Evolutionary conservation across 768 basidiomycete species (phyloP).

Genomic region (Rhodotorula kratochvilovae): DNA sequence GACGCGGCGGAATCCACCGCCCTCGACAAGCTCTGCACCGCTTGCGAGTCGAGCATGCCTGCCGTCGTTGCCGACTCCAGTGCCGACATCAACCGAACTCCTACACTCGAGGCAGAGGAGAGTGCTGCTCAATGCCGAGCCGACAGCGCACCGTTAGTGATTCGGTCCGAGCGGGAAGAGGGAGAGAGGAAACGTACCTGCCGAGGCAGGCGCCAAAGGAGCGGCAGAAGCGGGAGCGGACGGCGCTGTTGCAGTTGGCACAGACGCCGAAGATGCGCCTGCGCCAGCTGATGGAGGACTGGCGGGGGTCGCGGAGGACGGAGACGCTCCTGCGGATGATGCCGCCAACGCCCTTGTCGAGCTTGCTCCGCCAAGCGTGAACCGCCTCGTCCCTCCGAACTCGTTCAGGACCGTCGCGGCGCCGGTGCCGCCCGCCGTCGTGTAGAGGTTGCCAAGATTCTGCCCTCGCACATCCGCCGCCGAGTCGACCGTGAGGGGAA

Average conservation of each 20-base stretch:
- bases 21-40: background rate
- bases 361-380: slow-evolving; percentile 15
- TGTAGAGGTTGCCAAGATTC: slow-evolving; percentile 17
- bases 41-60: background rate
- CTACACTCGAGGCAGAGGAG: background rate
- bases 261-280: no score
- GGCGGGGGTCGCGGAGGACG: no score
- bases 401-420: slow-evolving; percentile 8
- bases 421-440: slow-evolving; percentile 20
- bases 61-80: background rate
- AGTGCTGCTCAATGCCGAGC: background rate
- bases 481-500: slow-evolving; percentile 25
- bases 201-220: no score
- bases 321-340: no score
- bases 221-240: no score
- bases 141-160: no score
- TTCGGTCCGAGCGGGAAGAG: no score
- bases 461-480: background rate
- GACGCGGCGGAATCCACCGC: background rate
- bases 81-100: background rate
- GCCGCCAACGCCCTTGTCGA: background rate
- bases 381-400: slow-evolving; percentile 13
- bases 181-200: no score
- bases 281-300: no score
- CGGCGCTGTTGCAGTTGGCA: no score